phyloP scores from a whole-genome alignment of 2,329 filamentous ascomycete genomes.

The Harringtonia lauricola region DNA sequence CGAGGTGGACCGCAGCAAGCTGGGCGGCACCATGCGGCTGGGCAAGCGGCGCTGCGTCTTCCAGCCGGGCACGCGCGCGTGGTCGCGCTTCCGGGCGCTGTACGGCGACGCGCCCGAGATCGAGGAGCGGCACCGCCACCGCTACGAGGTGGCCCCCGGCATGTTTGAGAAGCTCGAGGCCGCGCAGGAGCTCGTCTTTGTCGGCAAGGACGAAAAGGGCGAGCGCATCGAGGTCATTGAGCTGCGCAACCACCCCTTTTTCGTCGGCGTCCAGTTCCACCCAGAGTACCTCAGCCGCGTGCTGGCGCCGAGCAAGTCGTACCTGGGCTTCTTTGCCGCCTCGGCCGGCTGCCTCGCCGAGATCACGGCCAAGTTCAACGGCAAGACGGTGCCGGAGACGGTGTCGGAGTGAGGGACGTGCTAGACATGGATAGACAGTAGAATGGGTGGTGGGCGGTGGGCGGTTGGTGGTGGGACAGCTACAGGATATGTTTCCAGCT shows the following conservation, averaged over 20 bases:
- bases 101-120: constrained; percentile 45
- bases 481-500: neutral
- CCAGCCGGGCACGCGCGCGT: constrained; percentile 53
- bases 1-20: constrained; percentile 49
- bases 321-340: constrained; percentile 77
- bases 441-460: neutral
- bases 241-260: constrained; percentile 66
- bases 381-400: constrained; percentile 1
- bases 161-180: constrained; percentile 52
- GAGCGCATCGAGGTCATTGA: constrained; percentile 70
- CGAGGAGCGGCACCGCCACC: constrained; percentile 63
- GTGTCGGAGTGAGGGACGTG: neutral
- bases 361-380: constrained; percentile 19
- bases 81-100: constrained; percentile 57
- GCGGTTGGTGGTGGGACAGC: neutral
- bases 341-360: constrained; percentile 53
- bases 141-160: constrained; percentile 70
- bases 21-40: constrained; percentile 72
- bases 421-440: no score
- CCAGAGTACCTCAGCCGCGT: constrained; percentile 76
- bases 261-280: constrained; percentile 69
- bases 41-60: constrained; percentile 60
- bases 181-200: constrained; percentile 51
- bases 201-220: constrained; percentile 64
- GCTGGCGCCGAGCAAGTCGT: constrained; percentile 61